Evolutionary conservation across 1,139 yeast species (phyloP), one percentile per base, ranked within the genome.

Genomic region (Blastobotrys elegans): DNA sequence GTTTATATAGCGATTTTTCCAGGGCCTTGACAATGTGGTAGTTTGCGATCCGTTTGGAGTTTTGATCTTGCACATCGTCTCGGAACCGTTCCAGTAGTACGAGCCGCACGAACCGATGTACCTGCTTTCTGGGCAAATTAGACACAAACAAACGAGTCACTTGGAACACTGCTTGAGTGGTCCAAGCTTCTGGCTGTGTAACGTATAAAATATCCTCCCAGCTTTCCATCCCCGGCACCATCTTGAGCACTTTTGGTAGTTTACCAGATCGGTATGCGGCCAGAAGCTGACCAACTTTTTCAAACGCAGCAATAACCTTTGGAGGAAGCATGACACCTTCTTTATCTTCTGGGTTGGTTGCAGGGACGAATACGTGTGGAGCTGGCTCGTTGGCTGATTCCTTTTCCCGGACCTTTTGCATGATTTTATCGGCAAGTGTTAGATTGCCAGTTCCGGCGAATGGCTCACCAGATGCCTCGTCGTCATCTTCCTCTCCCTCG

Each of bases 121-220:
- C 92, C 66, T 92, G 95, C 55, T 79, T 78, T 11, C 97, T 86
- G 50, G 81, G 81, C 63, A 92, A 75, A 59, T 88, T 89, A 14
- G 97, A 89, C 1, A 92, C 95, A 67, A 94, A 90, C 43, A 92
- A 71, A 65, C 89, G 87, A 10, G 98, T 88, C 2, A 97, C 98
- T 66, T 94, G 97, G 63, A 84, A 92, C 1, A 85, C 82, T 2
- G 95, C 96, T 63, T 90, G 94, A n/a, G 97, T 92, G 5, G 97
- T 86, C 99, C 99, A 92, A 27, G 74, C 71, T 52, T 81, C 88
- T 10, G 98, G 98, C 57, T 87, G 80, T 2, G 98, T 90, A 26
- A 92, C 97, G 60, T 82, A 90, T 35, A 92, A 71, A 32, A 94
- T 85, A 65, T 92, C 97, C 64, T 89, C 89, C 99, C 99, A 92